Conservation (phyloP, 352 stramenopile genomes). For the Achlya hypogyna region DNA sequence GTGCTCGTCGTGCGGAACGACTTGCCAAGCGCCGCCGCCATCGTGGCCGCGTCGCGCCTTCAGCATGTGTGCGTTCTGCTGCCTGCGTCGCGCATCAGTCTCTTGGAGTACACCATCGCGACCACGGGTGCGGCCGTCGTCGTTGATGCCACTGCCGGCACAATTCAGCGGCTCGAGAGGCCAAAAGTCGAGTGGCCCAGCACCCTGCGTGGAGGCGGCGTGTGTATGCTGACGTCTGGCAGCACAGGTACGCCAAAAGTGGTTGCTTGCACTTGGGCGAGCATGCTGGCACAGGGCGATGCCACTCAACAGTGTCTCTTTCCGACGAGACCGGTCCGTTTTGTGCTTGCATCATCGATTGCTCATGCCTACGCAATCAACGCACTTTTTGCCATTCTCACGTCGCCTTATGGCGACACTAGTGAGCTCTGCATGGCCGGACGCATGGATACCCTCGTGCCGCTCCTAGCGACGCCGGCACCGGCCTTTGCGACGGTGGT, state of each 20-base stretch:
- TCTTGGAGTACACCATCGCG: constrained; percentile 4
- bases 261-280: constrained; percentile 59
- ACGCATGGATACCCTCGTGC: constrained; percentile 37
- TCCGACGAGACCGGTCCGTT: constrained; percentile 38
- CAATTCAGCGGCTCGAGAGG: neutral
- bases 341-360: constrained; percentile 74
- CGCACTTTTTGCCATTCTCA: constrained; percentile 68
- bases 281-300: constrained; percentile 70
- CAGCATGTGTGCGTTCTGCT: constrained; percentile 3
- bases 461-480: constrained; percentile 31
- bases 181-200: neutral
- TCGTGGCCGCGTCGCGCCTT: neutral
- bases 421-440: constrained; percentile 67
- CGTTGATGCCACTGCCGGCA: neutral
- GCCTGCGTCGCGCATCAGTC: neutral
- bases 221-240: constrained; percentile 78
- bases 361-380: constrained; percentile 83
- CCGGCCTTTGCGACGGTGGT: constrained; percentile 40
- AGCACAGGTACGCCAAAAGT: constrained; percentile 73
- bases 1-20: constrained; percentile 7
- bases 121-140: neutral
- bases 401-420: constrained; percentile 43
- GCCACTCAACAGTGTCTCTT: constrained; percentile 61
- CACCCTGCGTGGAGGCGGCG: constrained; percentile 23
- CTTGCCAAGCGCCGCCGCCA: neutral